phyloP scores from a whole-genome alignment of 1,284 basidiomycete species.

The Apiotrichum akiyoshidainum region DNA sequence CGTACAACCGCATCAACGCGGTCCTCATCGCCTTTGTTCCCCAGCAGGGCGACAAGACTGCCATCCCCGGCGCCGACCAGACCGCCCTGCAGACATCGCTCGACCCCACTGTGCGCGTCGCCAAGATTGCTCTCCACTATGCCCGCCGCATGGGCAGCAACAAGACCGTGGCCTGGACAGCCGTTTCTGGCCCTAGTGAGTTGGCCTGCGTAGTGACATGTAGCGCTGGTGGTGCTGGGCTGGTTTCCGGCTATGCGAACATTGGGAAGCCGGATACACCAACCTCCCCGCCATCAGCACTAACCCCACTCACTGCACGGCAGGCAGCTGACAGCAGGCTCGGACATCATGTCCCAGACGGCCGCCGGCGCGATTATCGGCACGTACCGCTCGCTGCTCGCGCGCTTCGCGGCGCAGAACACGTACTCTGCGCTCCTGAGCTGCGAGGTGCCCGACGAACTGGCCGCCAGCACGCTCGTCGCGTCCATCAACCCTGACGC shows the following conservation, averaged over 20 bases:
- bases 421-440: background rate
- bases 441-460: background rate
- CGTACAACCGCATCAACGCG: background rate
- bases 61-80: constrained; percentile 5
- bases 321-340: background rate
- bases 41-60: background rate
- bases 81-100: constrained; percentile 2
- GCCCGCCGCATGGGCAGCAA: background rate
- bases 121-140: constrained; percentile 4
- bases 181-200: background rate
- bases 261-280: background rate
- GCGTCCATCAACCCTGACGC: background rate
- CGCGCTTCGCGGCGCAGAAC: constrained; percentile 1
- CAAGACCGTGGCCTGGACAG: background rate
- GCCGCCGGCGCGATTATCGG: background rate
- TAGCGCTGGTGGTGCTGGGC: background rate
- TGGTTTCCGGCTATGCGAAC: too few species aligned
- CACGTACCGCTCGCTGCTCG: background rate
- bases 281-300: background rate
- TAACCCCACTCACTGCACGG: background rate
- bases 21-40: constrained; percentile 2
- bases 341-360: constrained; percentile 1
- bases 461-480: background rate
- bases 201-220: too few species aligned
- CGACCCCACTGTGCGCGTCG: background rate